Evolutionary conservation across 2,329 filamentous ascomycete species (phyloP).

Genomic region (Hyphodiscus sp.): DNA sequence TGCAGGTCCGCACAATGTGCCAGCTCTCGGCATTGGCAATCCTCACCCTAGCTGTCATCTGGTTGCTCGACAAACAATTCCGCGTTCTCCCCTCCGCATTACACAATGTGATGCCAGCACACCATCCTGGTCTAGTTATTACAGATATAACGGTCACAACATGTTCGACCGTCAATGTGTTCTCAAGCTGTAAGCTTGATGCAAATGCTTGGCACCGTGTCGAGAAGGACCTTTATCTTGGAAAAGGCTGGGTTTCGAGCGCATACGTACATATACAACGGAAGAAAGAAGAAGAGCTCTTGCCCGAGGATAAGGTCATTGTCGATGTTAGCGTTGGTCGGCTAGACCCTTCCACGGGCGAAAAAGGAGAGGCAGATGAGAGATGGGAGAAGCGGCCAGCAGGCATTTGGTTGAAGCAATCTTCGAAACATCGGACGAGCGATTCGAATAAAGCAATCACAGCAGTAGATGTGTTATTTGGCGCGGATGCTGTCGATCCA

Average conservation of each 20-base stretch:
- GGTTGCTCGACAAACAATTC: conserved; percentile 63
- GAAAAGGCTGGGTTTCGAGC: conserved; percentile 54
- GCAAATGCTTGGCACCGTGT: conserved; percentile 55
- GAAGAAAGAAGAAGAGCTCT: conserved; percentile 64
- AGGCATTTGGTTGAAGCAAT: conserved; percentile 60
- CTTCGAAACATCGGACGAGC: conserved; percentile 43
- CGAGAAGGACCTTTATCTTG: conserved; percentile 66
- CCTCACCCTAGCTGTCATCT: conserved; percentile 49
- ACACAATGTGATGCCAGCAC: conserved; percentile 60
- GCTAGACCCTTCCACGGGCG: conserved; percentile 47
- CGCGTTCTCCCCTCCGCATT: conserved; percentile 61
- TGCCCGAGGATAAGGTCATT: conserved; percentile 54
- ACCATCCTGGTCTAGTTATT: conserved; percentile 62
- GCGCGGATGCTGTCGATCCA: conserved; percentile 76
- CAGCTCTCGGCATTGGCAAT: conserved; percentile 30
- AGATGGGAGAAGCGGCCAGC: conserved; percentile 61
- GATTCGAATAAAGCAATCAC: conserved; percentile 46
- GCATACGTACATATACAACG: conserved; percentile 64
- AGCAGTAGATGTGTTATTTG: conserved; percentile 63
- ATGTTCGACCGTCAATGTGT: conserved; percentile 55
- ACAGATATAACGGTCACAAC: conserved; percentile 62
- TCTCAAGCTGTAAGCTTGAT: conserved; percentile 55
- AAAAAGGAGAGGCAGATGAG: conserved; percentile 46
- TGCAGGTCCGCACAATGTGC: conserved; percentile 38
- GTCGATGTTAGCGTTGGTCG: conserved; percentile 59